phyloP scores from a whole-genome alignment of 2,329 filamentous ascomycete species.

The Aulographum hederae region DNA sequence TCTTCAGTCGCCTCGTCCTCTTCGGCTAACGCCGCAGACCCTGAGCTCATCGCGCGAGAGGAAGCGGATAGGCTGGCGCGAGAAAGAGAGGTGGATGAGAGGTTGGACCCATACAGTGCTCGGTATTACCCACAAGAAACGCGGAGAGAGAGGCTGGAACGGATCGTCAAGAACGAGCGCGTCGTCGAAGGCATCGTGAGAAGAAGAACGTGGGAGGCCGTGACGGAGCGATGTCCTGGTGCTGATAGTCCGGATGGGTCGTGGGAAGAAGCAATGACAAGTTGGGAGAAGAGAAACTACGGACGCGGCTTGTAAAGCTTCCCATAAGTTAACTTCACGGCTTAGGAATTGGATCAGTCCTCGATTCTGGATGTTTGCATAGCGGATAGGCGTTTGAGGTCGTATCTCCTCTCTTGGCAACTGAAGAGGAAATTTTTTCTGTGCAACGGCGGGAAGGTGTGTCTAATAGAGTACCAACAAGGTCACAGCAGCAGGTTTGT shows the following conservation, averaged over 20 bases:
- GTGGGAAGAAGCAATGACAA: neutral
- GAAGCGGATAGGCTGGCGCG: constrained; percentile 51
- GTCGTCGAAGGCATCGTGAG: constrained; percentile 65
- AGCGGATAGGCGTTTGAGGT: no score
- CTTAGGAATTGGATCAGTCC: no score
- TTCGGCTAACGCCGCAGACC: constrained; percentile 67
- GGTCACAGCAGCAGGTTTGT: no score
- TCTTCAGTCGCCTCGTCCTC: constrained; percentile 70
- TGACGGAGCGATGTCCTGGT: constrained; percentile 53
- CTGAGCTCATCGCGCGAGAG: constrained; percentile 51
- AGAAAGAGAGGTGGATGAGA: constrained; percentile 65
- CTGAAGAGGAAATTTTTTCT: no score
- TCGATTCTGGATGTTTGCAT: no score
- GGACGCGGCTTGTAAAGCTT: no score
- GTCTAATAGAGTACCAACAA: no score
- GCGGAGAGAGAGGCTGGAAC: constrained; percentile 62
- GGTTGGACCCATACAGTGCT: constrained; percentile 78
- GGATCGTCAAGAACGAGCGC: constrained; percentile 54
- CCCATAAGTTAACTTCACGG: no score
- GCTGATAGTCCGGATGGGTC: constrained; percentile 36
- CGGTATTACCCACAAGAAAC: constrained; percentile 67
- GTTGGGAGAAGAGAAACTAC: no score
- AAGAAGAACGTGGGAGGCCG: constrained; percentile 60
- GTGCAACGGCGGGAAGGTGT: no score
- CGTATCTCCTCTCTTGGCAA: no score